Base-by-base conservation (phyloP, 2,329 filamentous ascomycete species). In the Fusarium neocosmosporiellum region DNA sequence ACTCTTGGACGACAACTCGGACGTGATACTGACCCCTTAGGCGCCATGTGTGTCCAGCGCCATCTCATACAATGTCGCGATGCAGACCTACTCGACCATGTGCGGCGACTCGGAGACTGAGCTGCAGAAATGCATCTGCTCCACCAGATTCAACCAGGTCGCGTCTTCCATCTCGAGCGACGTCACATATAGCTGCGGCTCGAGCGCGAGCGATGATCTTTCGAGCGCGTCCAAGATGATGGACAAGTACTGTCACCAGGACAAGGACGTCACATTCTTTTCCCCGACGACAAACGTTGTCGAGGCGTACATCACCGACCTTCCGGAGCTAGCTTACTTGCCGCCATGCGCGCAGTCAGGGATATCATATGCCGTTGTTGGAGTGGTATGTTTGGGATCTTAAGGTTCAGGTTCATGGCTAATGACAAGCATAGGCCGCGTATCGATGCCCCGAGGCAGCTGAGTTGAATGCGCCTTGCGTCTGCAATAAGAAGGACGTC, bases 51-150 rank as follows among this genome's bases (percentile, higher is more conserved):
- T 83, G 5, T 81, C 84, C 66, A 80, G 77, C 2, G 87, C 86
- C 11, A 65, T 89, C 41, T 83, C 81, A 3, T 82, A 84, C 66
- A 82, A 84, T 64, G 77, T 89, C 70, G 80, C 83, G 66, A 66
- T 73, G 37, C 81, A 85, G 70, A 88, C 87, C 1, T 75, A 80
- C 31, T 78, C 80, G 11, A 80, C 79, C 24, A 61, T 50, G 55
- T 89, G 87, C 69, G 83, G 83, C 16, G 79, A 84, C 29, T 84
- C 78, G 7, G 83, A 83, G 16, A 81, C 83, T 6, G 83, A 81
- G 6, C 78, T 89, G 10, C 86, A 88, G 70, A 84, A 83, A 10
- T 89, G 88, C 65, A 82, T 88, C n/a, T 89, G 87, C 79, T 85
- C 84, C 16, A 86, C 81, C 55, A 83, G 84, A 67, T 79, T 81